Base-by-base conservation (phyloP, 2,329 filamentous ascomycete genomes). In the Aureobasidium uvarum region DNA sequence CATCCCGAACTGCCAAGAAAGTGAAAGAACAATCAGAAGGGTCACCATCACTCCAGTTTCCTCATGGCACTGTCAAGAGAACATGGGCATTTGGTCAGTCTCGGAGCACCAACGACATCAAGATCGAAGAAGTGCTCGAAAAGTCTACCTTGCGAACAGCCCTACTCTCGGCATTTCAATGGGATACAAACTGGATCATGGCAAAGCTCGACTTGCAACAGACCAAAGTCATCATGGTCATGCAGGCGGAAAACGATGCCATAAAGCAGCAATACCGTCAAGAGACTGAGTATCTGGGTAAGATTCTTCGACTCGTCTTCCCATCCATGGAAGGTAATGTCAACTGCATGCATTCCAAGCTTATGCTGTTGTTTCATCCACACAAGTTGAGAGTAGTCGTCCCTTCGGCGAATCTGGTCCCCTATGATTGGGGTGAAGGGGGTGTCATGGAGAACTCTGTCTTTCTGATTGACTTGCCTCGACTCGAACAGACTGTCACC, bases 381-480 rank as follows among this genome's bases (percentile, higher is more conserved):
- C 78, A 78, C 1, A 87, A 92, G 74, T 77, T 97, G 18, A 86
- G 95, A 7, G 82, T 99, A 51, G 94, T 89, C 1, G 81, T 98
- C 1, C 92, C 95, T 0, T 94, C 89, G 3, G 95, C 92, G 1
- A 99, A 99, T 71, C 80, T 97, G 56, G 87, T 90, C 14, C 82
- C 86, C 8, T 92, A 90, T 71, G 94, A 99, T 74, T 98, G 95
- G 93, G 94, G 93, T 11, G 91, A 96, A 74, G 84, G 82, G 1
- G 91, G 91, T 1, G 78, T 87, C 2, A 90, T 96, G 87, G 93
- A 97, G 77, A 97, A 96, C 62, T 89, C 88, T 71, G 86, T 93
- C 8, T 98, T 96, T 74, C 74, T 98, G n/a, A 93, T 99, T 69
- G 95, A 99, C 74, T 84, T 98, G 10, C 94, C 95, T 6, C 82